Conservation (phyloP, 441 rosid species). For the Croton setiger region DNA sequence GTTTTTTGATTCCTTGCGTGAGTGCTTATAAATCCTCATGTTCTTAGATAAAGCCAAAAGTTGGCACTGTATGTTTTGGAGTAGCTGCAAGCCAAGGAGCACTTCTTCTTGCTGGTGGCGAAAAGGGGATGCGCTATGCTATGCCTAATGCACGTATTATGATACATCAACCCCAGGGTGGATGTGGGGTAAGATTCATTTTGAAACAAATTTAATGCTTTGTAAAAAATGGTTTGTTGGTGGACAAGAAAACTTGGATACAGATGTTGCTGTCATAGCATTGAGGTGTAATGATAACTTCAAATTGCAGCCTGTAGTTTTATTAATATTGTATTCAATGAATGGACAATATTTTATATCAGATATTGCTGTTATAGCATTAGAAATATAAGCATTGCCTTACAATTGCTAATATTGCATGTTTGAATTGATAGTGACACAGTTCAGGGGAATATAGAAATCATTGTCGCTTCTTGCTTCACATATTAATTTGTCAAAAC, state of each 20-base stretch:
- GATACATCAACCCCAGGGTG: conserved; percentile 88
- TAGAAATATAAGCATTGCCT: background rate
- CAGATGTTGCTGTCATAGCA: background rate
- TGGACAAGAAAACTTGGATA: background rate
- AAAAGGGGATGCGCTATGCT: conserved; percentile 93
- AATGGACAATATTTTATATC: background rate
- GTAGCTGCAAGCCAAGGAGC: conserved; percentile 97
- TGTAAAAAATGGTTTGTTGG: background rate
- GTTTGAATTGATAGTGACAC: background rate
- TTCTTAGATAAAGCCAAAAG: conserved; percentile 82
- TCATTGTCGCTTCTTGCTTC: background rate
- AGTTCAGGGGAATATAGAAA: background rate
- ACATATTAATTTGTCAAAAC: conserved; percentile 3
- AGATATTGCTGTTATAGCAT: background rate
- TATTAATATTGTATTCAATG: background rate
- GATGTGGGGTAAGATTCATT: conserved; percentile 66
- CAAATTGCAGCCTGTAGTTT: background rate
- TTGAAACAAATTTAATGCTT: conserved; percentile 17
- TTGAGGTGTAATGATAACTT: background rate
- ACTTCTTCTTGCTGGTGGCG: conserved; percentile 87
- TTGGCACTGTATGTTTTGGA: conserved; percentile 92
- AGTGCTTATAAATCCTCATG: conserved; percentile 11
- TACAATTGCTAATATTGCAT: background rate
- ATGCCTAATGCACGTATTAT: conserved; percentile 95
- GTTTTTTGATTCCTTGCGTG: background rate